Conservation (phyloP, 768 basidiomycete genomes). For the Fibroporia radiculosa region DNA sequence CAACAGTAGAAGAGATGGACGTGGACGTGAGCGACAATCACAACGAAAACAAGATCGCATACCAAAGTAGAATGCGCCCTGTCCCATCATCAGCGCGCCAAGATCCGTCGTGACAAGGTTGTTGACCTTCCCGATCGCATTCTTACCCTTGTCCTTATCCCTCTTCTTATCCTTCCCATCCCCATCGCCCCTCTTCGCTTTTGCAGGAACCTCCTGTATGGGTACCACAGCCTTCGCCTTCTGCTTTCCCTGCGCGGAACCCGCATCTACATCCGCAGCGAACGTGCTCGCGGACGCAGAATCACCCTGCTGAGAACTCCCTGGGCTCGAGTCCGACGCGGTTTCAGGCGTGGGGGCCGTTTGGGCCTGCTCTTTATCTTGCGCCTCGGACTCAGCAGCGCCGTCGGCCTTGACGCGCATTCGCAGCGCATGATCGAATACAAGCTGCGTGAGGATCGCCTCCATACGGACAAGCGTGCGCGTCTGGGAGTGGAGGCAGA, state of each 20-base stretch:
- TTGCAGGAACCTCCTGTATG: no score
- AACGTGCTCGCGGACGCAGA: constrained; percentile 1
- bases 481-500: constrained; percentile 17
- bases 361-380: constrained; percentile 11
- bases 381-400: constrained; percentile 1
- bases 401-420: constrained; percentile 38
- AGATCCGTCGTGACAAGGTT: constrained; percentile 66
- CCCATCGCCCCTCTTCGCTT: background rate
- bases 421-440: constrained; percentile 49
- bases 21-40: background rate
- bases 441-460: constrained; percentile 42
- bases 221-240: background rate
- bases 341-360: constrained; percentile 20
- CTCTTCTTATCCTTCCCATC: background rate
- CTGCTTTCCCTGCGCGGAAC: constrained; percentile 12
- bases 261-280: constrained; percentile 1
- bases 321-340: constrained; percentile 8
- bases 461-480: constrained; percentile 33
- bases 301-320: constrained; percentile 6
- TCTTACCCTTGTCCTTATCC: constrained; percentile 21
- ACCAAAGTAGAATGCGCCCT: constrained; percentile 18
- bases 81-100: constrained; percentile 18
- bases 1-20: no score
- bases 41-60: background rate
- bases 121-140: constrained; percentile 71